Conservation (phyloP, 345 rosid genomes). For the Eucalyptus leucophloia region DNA sequence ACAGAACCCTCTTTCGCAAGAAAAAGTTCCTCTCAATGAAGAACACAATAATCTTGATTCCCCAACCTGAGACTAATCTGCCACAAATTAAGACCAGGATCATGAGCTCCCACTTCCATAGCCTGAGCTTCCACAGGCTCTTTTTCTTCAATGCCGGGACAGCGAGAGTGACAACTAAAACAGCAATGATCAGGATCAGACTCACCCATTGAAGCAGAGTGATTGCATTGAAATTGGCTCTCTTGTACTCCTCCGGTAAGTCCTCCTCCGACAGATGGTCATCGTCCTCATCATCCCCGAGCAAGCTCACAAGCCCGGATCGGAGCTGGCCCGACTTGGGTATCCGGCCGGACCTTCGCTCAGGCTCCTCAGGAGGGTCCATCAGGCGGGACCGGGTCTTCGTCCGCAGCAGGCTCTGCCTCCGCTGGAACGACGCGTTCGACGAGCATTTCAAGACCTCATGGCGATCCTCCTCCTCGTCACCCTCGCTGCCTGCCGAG, state of each 20-base stretch:
- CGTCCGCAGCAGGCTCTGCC: constrained; percentile 15
- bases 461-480: neutral
- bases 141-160: constrained; percentile 14
- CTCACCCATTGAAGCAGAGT: constrained; percentile 64
- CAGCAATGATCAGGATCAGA: constrained; percentile 37
- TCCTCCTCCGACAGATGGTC: constrained; percentile 62
- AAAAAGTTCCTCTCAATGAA: constrained; percentile 75
- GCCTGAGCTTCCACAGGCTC: constrained; percentile 33
- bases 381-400: constrained; percentile 73
- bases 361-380: constrained; percentile 54
- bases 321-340: constrained; percentile 38
- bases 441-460: constrained; percentile 42
- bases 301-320: constrained; percentile 32
- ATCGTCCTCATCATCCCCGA: constrained; percentile 45
- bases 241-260: constrained; percentile 55
- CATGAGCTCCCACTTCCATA: constrained; percentile 91
- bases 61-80: constrained; percentile 85
- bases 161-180: constrained; percentile 34
- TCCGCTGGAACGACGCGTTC: constrained; percentile 30
- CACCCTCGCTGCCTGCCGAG: neutral
- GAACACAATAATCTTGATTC: constrained; percentile 56
- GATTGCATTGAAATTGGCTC: constrained; percentile 12
- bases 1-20: constrained; percentile 57
- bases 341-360: constrained; percentile 12
- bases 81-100: constrained; percentile 75